phyloP scores from a whole-genome alignment of 257 asterid species.

The Plectranthus barbatus region DNA sequence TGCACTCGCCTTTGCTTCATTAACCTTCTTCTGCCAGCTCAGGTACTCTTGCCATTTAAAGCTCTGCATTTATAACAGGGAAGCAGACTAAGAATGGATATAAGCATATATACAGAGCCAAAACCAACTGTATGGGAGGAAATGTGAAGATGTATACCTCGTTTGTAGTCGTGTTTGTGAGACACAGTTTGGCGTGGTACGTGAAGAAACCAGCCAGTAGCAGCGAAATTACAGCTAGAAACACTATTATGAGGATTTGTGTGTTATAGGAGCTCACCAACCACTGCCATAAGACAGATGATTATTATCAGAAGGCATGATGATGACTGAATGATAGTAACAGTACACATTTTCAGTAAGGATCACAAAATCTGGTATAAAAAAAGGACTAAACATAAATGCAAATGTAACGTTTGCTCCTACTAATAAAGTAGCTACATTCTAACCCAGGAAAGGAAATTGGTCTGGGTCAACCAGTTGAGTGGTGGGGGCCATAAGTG shows the following conservation, averaged over 20 bases:
- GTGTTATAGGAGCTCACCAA: constrained; percentile 74
- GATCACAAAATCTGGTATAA: not conserved
- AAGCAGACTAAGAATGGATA: not conserved
- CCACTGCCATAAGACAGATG: constrained; percentile 66
- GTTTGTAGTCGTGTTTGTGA: constrained; percentile 90
- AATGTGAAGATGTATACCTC: constrained; percentile 48
- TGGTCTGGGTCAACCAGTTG: too few relatives aligned
- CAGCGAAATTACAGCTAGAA: constrained; percentile 72
- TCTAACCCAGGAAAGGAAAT: too few relatives aligned
- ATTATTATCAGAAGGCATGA: constrained; percentile 10
- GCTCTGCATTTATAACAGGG: constrained; percentile 39
- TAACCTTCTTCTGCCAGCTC: constrained; percentile 75
- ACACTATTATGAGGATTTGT: constrained; percentile 76
- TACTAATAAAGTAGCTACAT: too few relatives aligned
- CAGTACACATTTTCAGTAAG: not conserved
- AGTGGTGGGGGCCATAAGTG: too few relatives aligned
- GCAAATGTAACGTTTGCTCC: not conserved
- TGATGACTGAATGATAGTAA: not conserved
- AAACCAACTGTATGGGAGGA: not conserved
- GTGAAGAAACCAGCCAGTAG: constrained; percentile 75
- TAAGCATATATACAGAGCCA: constrained; percentile 1
- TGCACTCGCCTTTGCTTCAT: constrained; percentile 83
- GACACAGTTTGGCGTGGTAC: constrained; percentile 84
- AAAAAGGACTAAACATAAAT: not conserved
- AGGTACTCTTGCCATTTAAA: constrained; percentile 90